These are phyloP conservation scores for Ceratocystis cacaofunesta DNA, from an alignment of 2,329 filamentous ascomycete species.

Conservation along the genomic window DNA sequence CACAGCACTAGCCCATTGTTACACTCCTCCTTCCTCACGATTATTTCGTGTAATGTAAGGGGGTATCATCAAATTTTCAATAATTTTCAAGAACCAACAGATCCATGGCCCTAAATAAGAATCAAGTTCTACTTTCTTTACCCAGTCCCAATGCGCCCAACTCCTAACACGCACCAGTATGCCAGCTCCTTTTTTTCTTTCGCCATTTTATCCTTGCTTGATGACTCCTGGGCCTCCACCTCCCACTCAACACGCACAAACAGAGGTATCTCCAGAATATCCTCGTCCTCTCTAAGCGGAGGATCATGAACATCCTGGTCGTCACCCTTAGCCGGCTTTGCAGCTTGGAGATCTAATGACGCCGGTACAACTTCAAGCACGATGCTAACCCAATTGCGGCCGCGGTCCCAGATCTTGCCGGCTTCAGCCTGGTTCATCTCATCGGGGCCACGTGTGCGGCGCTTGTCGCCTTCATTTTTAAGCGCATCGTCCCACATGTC, in stretches of 20 bases:
- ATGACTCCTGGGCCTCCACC: constrained; percentile 48
- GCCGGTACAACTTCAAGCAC: constrained; percentile 76
- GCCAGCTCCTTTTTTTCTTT: constrained; percentile 76
- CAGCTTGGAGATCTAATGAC: constrained; percentile 31
- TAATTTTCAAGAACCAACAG: not conserved
- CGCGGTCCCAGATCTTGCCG: constrained; percentile 91
- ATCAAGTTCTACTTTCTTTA: constrained; percentile 16
- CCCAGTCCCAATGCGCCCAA: constrained; percentile 58
- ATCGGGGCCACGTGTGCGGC: constrained; percentile 25
- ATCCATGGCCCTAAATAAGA: not conserved
- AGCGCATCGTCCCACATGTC: constrained; percentile 77
- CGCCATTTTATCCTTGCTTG: constrained; percentile 41
- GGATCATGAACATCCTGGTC: constrained; percentile 29
- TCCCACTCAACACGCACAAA: constrained; percentile 91
- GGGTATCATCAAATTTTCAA: constrained; percentile 9
- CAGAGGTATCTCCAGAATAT: constrained; percentile 74
- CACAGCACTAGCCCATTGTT: too few relatives aligned
- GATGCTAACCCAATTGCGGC: constrained; percentile 87
- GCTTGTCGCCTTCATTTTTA: constrained; percentile 31
- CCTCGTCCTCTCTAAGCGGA: constrained; percentile 44
- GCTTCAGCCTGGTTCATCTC: constrained; percentile 44
- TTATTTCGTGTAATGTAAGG: not conserved
- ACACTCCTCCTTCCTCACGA: constrained; percentile 2
- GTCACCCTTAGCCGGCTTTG: constrained; percentile 22
- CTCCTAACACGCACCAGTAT: constrained; percentile 87